phyloP scores from a whole-genome alignment of 176 grass and related monocot genomes.

The sorghum (Sorghum bicolor) region Sorghum_bicolor_NCBIv3 NC_012870.2:54919001-54919500 shows the following conservation, averaged over 20 bases:
- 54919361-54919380: not conserved
- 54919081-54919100: not conserved
- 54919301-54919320: not conserved
- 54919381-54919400: not conserved
- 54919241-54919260: not conserved
- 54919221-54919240: not conserved
- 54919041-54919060: not conserved
- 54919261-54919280: too few species aligned
- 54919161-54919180: not conserved
- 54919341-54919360: not conserved
- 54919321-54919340: not conserved
- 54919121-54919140: too few species aligned
- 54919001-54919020: conserved; percentile 50
- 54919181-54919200: not conserved
- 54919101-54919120: not conserved
- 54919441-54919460: not conserved
- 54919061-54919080: not conserved
- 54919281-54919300: not conserved
- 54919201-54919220: not conserved
- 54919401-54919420: too few species aligned
- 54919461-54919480: not conserved
- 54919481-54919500: not conserved
- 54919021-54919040: too few species aligned
- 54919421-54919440: not conserved
- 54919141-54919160: not conserved